Conservation (phyloP, 208 protist genomes). For the Acanthamoeba divionensis region DNA sequence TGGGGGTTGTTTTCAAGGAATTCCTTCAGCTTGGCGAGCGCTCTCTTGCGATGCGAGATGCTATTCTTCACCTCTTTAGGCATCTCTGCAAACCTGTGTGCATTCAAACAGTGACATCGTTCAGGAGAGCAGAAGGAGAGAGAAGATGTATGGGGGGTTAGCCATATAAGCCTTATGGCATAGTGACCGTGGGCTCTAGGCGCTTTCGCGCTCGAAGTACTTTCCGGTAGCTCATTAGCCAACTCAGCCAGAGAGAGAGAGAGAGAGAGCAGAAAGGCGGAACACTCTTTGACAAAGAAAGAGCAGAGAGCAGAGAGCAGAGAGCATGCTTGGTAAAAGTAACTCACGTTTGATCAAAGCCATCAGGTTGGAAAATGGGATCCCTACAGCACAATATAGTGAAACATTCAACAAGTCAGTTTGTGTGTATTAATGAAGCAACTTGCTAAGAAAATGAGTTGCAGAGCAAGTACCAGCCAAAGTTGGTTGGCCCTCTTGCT, state of each 20-base stretch:
- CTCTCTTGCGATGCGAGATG: constrained; percentile 91
- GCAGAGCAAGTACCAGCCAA: constrained; percentile 82
- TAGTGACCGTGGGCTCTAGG: no score
- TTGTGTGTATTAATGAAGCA: neutral
- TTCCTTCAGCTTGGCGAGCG: constrained; percentile 66
- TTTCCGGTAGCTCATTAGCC: no score
- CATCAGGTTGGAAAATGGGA: constrained; percentile 92
- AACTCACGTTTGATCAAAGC: constrained; percentile 85
- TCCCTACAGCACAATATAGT: constrained; percentile 91
- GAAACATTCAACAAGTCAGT: constrained; percentile 53
- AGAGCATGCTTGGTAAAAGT: no score
- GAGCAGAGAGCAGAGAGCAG: neutral
- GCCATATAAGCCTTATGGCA: no score
- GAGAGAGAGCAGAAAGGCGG: neutral
- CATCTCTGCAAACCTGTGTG: constrained; percentile 81
- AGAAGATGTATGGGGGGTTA: no score
- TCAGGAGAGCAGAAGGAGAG: no score
- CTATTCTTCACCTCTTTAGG: constrained; percentile 88
- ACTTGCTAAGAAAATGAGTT: neutral
- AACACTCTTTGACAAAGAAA: neutral
- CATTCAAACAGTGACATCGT: no score
- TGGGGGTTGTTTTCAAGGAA: constrained; percentile 34
- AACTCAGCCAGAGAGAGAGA: no score
- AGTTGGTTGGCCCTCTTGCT: constrained; percentile 75
- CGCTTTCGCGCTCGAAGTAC: no score